Evolutionary conservation across 257 asterid genomes (phyloP), one percentile per base, ranked within the genome.

Genomic region (Fraxinus americana): DNA sequence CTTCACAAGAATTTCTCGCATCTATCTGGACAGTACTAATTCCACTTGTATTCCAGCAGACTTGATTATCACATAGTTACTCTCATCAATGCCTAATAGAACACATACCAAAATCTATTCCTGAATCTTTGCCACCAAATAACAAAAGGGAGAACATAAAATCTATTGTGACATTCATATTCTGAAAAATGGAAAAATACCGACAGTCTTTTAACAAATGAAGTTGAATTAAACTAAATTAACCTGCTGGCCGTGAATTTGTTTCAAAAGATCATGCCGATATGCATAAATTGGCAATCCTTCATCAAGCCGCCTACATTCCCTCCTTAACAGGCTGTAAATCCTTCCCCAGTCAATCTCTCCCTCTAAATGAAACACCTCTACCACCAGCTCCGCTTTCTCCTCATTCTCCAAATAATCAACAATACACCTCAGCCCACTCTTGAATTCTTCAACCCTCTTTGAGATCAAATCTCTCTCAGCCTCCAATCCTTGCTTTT

Each of bases 201-300:
- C 52, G 19, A n/a, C 67, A 23, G 57, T 70, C 63, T 7, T 68
- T 67, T 12, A 66, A 41, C 4, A 35, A 17, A 19, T 7, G 6
- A 70, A 41, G 66, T 27, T 32, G 34, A 32, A 32, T 32, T 32
- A 32, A 32, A 32, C 5, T 70, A 25, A 57, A 76, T 29, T 14
- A 38, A 87, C 99, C 98, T 95, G 98, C 36, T 93, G 93, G 76
- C 71, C 0, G 50, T 75, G 85, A 80, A 95, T 88, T 76, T 81
- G 89, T 38, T 74, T 81, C 59, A 93, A 67, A 82, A 95, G 89
- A 27, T 84, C 86, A 39, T 45, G 73, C 32, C 98, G 80, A 78
- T 73, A 87, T 66, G 91, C 87, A 66, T 85, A 95, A 74, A 95
- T 88, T 0, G 99, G 98, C 75, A 95, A 89, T 23, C 99, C 98